These are phyloP conservation scores for Trichoderma sp. DNA, from an alignment of 2,329 filamentous ascomycete genomes.

Conservation along the genomic window DNA sequence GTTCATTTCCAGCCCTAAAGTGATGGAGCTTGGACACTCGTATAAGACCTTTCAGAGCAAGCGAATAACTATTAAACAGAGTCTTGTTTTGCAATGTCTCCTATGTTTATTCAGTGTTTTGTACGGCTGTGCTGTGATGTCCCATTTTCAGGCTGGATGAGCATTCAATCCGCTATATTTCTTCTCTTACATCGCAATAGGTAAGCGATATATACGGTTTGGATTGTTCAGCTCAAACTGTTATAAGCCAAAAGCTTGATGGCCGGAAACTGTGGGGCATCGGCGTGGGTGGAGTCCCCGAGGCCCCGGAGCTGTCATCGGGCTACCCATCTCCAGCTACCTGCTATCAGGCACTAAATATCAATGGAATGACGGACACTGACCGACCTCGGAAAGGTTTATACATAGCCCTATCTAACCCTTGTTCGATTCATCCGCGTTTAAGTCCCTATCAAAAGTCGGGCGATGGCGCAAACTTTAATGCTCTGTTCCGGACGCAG, in stretches of 20 bases:
- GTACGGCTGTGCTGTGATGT: not conserved
- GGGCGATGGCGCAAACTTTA: not conserved
- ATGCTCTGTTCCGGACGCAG: not conserved
- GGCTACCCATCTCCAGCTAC: not conserved
- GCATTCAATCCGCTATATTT: not conserved
- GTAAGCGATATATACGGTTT: not conserved
- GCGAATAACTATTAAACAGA: not conserved
- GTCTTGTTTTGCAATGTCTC: not conserved
- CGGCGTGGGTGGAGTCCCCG: conserved; percentile 4
- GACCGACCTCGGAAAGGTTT: not conserved
- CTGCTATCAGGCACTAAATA: not conserved
- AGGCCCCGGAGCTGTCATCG: not conserved
- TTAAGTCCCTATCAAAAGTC: not conserved
- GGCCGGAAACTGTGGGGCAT: not conserved
- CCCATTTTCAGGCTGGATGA: not conserved
- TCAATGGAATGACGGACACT: not conserved
- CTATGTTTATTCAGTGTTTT: not conserved
- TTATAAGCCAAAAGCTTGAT: not conserved
- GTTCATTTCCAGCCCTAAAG: not conserved
- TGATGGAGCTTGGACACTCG: not conserved
- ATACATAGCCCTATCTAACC: not conserved
- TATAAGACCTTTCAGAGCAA: not conserved
- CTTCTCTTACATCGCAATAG: not conserved
- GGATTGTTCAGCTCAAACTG: not conserved
- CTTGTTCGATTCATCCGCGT: not conserved